These are phyloP conservation scores for Tylopilus subfusipes DNA, from an alignment of 768 basidiomycete species.

Conservation along the genomic window DNA sequence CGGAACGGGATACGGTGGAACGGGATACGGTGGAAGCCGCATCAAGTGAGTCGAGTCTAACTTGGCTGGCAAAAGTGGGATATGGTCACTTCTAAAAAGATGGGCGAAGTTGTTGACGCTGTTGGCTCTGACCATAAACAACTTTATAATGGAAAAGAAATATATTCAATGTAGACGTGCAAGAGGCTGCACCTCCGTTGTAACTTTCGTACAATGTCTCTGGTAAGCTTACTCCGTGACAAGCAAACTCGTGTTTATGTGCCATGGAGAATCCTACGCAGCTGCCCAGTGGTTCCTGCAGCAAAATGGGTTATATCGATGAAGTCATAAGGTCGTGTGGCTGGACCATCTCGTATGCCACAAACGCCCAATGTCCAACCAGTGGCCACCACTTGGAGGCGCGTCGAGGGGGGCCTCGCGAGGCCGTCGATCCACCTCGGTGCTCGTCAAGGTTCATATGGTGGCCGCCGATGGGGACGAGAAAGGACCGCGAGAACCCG, in stretches of 20 bases:
- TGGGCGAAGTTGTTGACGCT: conserved; percentile 97
- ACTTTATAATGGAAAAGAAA: conserved; percentile 87
- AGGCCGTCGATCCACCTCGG: no score
- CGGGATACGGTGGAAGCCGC: conserved; percentile 80
- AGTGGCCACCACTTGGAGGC: no score
- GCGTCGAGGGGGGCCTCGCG: no score
- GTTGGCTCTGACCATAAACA: conserved; percentile 88
- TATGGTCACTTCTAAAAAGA: no score
- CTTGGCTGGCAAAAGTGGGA: conserved; percentile 81
- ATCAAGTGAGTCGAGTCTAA: conserved; percentile 60
- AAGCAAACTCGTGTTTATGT: background rate
- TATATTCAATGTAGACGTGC: conserved; percentile 97
- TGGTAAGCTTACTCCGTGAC: conserved; percentile 44
- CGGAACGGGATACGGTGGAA: no score
- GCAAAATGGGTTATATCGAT: conserved; percentile 81
- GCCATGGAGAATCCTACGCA: conserved; percentile 80
- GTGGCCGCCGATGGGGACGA: no score
- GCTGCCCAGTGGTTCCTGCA: conserved; percentile 89
- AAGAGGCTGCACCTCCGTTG: conserved; percentile 87
- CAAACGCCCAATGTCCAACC: no score
- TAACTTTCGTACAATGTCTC: conserved; percentile 91
- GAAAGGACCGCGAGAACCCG: no score
- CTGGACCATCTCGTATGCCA: no score
- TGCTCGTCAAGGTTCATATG: no score
- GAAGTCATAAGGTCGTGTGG: conserved; percentile 86